Base-by-base conservation (phyloP, 495 filamentous ascomycete genomes). In the Penicillium argentinense region DNA sequence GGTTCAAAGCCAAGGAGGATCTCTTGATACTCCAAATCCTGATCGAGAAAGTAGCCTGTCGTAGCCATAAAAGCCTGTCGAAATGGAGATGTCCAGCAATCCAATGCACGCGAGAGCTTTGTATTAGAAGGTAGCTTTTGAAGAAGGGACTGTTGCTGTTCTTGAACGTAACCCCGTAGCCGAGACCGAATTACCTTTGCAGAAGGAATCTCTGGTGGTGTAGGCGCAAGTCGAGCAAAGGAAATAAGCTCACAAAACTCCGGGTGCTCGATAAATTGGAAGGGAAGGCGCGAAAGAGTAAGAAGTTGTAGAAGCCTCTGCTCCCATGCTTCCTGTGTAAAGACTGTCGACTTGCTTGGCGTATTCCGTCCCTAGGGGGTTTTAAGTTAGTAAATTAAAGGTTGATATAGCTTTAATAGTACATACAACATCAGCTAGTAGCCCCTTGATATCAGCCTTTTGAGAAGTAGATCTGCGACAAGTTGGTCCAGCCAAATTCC, bases 1-100 rank as follows among this genome's bases (percentile, higher is more conserved):
- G 23, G 51, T 16, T 63, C 26, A 45, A 63, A 63, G 1, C 53
- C 34, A 54, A 63, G 51, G 6, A 63, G 30, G 3, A 56, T 11
- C 50, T 57, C 42, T 9, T 14, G 39, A 18, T 63, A 63, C 9
- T 45, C 45, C 57, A 22, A 61, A 14, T 61, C 39, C 1, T 17
- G 0, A 32, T 61, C 26, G 28, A 61, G 21, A 18, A 57, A 57
- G 18, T 58, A 62, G 22, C 54, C 34, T n/a, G 46, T 58, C 2
- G 54, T 45, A 3, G 47, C 49, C 11, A 63, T 63, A 51, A 63
- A 63, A 16, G 42, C 28, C 22, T 53, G 29, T 0, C 9, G 23
- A 45, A n/a, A n/a, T n/a, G n/a, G n/a, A n/a, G n/a, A n/a, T n/a
- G n/a, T n/a, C n/a, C n/a, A n/a, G n/a, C n/a, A 52, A 53, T n/a